phyloP scores from a whole-genome alignment of 768 basidiomycete genomes.

The Lanmaoa pseudosensibilis region DNA sequence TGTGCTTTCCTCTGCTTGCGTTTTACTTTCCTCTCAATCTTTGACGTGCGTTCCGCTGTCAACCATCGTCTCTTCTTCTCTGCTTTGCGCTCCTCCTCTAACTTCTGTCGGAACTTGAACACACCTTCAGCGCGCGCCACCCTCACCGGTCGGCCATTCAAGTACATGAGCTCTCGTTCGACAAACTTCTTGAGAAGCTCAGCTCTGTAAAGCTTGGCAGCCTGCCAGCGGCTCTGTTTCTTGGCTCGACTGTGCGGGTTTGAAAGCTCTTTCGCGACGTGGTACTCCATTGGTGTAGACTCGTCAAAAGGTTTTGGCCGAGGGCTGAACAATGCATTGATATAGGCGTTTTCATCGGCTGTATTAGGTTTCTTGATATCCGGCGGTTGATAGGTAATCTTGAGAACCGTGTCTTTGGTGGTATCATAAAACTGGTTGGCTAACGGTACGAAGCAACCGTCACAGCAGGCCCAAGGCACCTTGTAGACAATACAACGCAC shows the following conservation, averaged over 20 bases:
- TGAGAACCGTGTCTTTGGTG: conserved; percentile 53
- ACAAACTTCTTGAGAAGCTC: conserved; percentile 54
- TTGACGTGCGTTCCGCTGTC: conserved; percentile 39
- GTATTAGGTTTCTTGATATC: conserved; percentile 38
- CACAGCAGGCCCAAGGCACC: neutral
- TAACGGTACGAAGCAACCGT: conserved; percentile 8
- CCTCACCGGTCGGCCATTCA: conserved; percentile 58
- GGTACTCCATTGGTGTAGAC: conserved; percentile 61
- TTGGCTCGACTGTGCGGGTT: conserved; percentile 84
- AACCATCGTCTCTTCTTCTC: conserved; percentile 59
- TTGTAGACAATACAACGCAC: conserved; percentile 9
- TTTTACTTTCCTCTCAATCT: conserved; percentile 34
- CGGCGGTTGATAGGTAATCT: conserved; percentile 72
- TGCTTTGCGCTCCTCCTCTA: conserved; percentile 58
- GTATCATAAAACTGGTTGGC: conserved; percentile 62
- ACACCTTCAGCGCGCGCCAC: conserved; percentile 73
- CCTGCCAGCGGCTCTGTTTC: conserved; percentile 76
- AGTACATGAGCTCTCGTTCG: conserved; percentile 50
- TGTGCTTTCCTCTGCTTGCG: conserved; percentile 44
- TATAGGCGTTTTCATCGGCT: conserved; percentile 56
- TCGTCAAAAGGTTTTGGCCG: conserved; percentile 46
- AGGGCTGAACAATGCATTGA: conserved; percentile 50
- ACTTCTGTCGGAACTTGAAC: conserved; percentile 66
- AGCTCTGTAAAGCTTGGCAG: conserved; percentile 46
- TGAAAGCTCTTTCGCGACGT: conserved; percentile 66